Evolutionary conservation across 2,329 filamentous ascomycete genomes (phyloP), one percentile per base, ranked within the genome.

Genomic region (Sclerotiophoma versabilis): DNA sequence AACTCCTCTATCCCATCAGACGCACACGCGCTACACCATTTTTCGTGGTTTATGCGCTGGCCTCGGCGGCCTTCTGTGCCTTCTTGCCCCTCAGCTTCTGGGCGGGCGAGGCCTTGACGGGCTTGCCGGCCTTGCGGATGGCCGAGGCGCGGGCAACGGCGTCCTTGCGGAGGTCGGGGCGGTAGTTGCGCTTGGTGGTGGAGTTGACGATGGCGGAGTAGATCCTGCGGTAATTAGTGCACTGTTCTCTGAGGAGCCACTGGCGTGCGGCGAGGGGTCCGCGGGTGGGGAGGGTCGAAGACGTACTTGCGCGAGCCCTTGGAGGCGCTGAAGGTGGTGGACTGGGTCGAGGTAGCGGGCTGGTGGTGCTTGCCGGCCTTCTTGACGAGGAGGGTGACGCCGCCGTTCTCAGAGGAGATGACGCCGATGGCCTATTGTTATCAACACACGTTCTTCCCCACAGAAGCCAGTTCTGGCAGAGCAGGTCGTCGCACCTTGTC

Each of bases 401-500:
- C 91, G 71, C 91, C 91, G 80, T 93, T 89, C 79, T 92, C 86
- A 69, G 79, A 84, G 71, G 87, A 76, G 73, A 86, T 80, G 75
- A 99, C 81, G 76, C 93, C 92, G 75, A 98, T 82, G 71, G 95
- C 93, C 92, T 93, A 41, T 59, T 42, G 43, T 17, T 37, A 37
- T 60, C 55, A 63, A 50, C 45, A 30, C 25, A 17, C 14, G 19
- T 20, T 20, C 36, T n/a, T n/a, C n/a, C n/a, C n/a, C n/a, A n/a
- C n/a, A n/a, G n/a, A n/a, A n/a, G n/a, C n/a, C n/a, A n/a, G n/a
- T n/a, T n/a, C n/a, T n/a, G n/a, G n/a, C n/a, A n/a, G n/a, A n/a
- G n/a, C n/a, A n/a, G n/a, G n/a, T n/a, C n/a, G n/a, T n/a, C n/a
- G 71, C 89, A 95, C 92, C 90, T 96, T 95, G 78, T 88, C 86